Base-by-base conservation (phyloP, 768 basidiomycete genomes). In the Kwoniella sp. region DNA sequence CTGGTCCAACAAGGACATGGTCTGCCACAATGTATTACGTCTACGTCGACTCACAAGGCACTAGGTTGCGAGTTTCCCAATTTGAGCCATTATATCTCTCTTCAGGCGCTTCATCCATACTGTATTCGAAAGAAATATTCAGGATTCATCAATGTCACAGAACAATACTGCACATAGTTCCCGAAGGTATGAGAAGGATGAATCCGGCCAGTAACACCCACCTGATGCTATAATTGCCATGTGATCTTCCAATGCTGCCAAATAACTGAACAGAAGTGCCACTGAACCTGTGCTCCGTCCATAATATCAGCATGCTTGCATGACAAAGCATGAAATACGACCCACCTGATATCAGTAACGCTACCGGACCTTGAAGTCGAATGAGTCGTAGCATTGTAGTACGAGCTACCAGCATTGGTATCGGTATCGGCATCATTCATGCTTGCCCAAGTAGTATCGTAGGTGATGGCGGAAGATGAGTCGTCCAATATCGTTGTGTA, bases 401-500 rank as follows among this genome's bases (percentile, higher is more conserved):
- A 64, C 0, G n/a, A n/a, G n/a, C n/a, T n/a, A n/a, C n/a, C n/a
- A n/a, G n/a, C n/a, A n/a, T n/a, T n/a, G n/a, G n/a, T n/a, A n/a
- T 29, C 27, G 1, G 54, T 17, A 13, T 25, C 33, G 1, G 48
- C n/a, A 0, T 19, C 30, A 21, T 26, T 49, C 48, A 8, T 27
- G 19, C 5, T 44, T 53, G 58, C 49, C 19, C 54, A 46, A 1
- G 24, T 21, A 25, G 63, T 62, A 17, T 37, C 50, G 27, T 70
- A 74, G 1, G 30, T 55, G 36, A 68, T 29, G 0, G 12, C 19
- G 8, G 64, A 27, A 15, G 68, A 64, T 1, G 64, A 46, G 53
- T 74, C 70, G 58, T 74, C 70, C 22, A 64, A 48, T 22, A n/a
- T 65, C 19, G 65, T 69, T 6, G 68, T 53, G 24, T 60, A 64